Evolutionary conservation across 2,329 filamentous ascomycete species (phyloP), one percentile per base, ranked within the genome.

Genomic region (Verticillium albo-atrum): DNA sequence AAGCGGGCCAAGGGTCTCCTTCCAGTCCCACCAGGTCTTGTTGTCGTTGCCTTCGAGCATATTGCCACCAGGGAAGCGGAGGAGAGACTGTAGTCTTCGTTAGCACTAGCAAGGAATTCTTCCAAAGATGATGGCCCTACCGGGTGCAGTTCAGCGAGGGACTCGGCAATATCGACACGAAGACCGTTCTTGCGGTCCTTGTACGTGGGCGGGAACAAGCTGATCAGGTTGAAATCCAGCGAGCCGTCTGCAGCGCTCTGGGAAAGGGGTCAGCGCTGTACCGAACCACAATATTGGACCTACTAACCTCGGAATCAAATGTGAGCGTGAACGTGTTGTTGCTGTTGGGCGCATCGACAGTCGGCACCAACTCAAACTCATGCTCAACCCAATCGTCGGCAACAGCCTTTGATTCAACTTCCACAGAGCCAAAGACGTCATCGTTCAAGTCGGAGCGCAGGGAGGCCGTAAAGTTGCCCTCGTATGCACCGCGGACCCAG

Each of bases 61-160:
- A 67, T 87, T 88, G 9, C 85, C 87, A 6, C 88, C 88, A 0
- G 87, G 87, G 60, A 89, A 82, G 17, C 88, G 80, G 52, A 90
- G 77, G 64, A 89, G 82, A n/a, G 78, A 52, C 27, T 34, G 55
- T 64, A 6, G 61, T 58, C 26, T 28, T 26, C 28, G 55, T 51
- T 6, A 58, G 26, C 10, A 5, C 20, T 23, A 32, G 30, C 14
- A 9, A 32, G 23, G 47, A 1, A 15, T 4, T n/a, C n/a, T n/a
- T n/a, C n/a, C 3, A 9, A 12, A 10, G 3, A 7, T 7, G 4
- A 12, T 9, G 26, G 30, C 60, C 74, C 68, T 67, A 79, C 77
- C 0, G 82, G 80, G 56, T 83, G 80, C 1, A 86, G 67, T 7
- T 74, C 77, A 3, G 77, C 80, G 2, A 88, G 70, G 6, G 79